Evolutionary conservation across 2,329 filamentous ascomycete genomes (phyloP).

Genomic region (Cordyceps javanica): DNA sequence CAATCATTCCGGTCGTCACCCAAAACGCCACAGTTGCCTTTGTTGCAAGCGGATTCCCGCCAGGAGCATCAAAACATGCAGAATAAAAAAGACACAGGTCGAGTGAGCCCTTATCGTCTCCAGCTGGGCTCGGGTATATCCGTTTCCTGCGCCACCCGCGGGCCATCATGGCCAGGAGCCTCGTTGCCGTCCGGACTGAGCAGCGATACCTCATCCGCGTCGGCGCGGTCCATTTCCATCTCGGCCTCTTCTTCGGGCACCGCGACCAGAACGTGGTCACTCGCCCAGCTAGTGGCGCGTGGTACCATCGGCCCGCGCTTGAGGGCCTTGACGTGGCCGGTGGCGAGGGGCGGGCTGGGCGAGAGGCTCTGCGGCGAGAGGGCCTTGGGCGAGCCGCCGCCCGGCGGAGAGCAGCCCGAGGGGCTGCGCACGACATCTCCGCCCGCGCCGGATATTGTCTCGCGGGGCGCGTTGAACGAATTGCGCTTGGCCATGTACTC

Average conservation of each 20-base stretch:
- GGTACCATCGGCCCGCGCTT: conserved; percentile 22
- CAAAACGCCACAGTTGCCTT: no score
- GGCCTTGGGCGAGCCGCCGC: background rate
- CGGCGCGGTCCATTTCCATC: conserved; percentile 12
- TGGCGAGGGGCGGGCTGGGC: conserved; percentile 15
- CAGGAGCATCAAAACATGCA: background rate
- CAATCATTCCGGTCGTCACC: no score
- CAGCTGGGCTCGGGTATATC: conserved; percentile 22
- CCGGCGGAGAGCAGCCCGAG: background rate
- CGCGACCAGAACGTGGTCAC: conserved; percentile 30
- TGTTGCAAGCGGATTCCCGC: no score
- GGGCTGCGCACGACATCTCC: background rate
- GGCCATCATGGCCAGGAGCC: conserved; percentile 19
- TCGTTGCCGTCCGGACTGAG: conserved; percentile 20
- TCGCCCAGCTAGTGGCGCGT: conserved; percentile 30
- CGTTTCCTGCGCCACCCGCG: conserved; percentile 19
- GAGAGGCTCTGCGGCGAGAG: conserved; percentile 17
- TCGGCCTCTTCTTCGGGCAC: conserved; percentile 34
- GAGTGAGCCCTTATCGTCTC: conserved; percentile 7
- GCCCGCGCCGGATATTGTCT: background rate
- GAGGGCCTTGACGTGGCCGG: conserved; percentile 16
- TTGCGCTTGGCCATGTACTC: conserved; percentile 34
- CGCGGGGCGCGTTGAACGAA: conserved; percentile 20
- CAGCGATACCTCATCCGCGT: conserved; percentile 24
- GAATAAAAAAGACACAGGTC: background rate